phyloP scores from a whole-genome alignment of 768 basidiomycete species.

The Boletus speciosus region DNA sequence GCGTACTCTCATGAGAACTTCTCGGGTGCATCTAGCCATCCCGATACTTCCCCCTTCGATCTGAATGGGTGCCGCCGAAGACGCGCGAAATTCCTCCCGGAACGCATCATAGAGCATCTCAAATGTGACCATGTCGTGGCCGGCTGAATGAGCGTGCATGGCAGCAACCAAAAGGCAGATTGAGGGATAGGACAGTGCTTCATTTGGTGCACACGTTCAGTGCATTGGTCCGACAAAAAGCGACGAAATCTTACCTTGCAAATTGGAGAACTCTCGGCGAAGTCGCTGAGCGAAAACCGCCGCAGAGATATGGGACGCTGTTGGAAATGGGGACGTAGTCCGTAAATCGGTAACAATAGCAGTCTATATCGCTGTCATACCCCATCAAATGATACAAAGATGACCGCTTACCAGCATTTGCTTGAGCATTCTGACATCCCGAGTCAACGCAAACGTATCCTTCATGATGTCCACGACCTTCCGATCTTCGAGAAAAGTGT shows the following conservation, averaged over 20 bases:
- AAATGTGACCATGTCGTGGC: conserved; percentile 81
- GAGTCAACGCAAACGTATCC: conserved; percentile 59
- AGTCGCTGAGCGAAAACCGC: conserved; percentile 52
- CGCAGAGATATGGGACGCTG: conserved; percentile 38
- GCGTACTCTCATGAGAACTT: conserved; percentile 63
- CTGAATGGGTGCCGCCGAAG: conserved; percentile 70
- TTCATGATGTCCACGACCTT: conserved; percentile 43
- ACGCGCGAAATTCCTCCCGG: conserved; percentile 67
- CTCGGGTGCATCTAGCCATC: conserved; percentile 63
- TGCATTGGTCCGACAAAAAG: neutral
- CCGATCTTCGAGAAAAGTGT: conserved; percentile 52
- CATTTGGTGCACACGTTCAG: neutral
- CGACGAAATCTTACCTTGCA: conserved; percentile 45
- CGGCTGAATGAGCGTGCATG: conserved; percentile 70
- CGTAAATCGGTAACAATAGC: conserved; percentile 44
- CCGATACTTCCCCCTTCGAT: conserved; percentile 72
- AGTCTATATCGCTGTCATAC: conserved; percentile 35
- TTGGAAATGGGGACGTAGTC: conserved; percentile 52
- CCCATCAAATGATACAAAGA: neutral
- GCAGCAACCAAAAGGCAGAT: conserved; percentile 84
- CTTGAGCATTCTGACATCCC: conserved; percentile 55
- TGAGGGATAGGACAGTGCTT: conserved; percentile 74
- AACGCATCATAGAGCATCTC: conserved; percentile 86
- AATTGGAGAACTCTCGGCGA: conserved; percentile 48
- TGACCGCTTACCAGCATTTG: conserved; percentile 56